phyloP scores from a whole-genome alignment of 2,329 filamentous ascomycete genomes.

The Curvularia spicifera region DNA sequence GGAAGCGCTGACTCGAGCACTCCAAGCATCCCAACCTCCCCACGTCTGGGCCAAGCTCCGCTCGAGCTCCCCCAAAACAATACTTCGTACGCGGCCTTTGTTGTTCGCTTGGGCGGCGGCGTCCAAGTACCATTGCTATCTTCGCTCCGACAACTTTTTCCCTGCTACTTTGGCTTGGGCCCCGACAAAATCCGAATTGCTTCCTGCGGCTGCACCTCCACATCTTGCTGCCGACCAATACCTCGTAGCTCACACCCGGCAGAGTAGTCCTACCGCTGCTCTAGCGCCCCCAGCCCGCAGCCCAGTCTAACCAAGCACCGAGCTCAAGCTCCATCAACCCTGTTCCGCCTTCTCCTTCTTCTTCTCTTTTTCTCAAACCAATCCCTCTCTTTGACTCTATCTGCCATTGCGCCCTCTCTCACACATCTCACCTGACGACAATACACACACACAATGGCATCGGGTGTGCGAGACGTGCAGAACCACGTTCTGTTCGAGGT shows the following conservation, averaged over 20 bases:
- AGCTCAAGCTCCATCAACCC: constrained; percentile 29
- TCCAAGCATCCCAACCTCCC: constrained; percentile 25
- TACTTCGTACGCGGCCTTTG: constrained; percentile 9
- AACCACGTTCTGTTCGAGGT: constrained; percentile 97
- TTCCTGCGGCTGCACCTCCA: constrained; percentile 15
- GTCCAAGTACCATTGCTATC: not conserved
- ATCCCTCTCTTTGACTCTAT: constrained; percentile 8
- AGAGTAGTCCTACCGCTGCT: constrained; percentile 31
- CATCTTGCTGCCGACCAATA: constrained; percentile 28
- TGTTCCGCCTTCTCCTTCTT: constrained; percentile 21
- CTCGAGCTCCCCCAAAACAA: constrained; percentile 28
- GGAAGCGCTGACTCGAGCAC: constrained; percentile 22
- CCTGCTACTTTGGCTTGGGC: constrained; percentile 3
- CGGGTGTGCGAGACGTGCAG: constrained; percentile 71
- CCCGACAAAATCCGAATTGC: constrained; percentile 22
- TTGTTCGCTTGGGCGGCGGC: not conserved
- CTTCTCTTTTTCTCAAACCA: constrained; percentile 16
- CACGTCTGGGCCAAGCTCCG: constrained; percentile 22
- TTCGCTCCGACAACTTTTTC: constrained; percentile 6
- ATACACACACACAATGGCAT: constrained; percentile 37
- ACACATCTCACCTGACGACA: constrained; percentile 7
- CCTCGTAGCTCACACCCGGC: constrained; percentile 18
- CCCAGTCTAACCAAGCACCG: constrained; percentile 35
- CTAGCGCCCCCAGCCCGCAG: constrained; percentile 38
- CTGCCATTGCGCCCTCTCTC: constrained; percentile 19